A percentile compares a stretch with the other conserved stretches of the same genome.
phyloP scores from a whole-genome alignment of 2,329 filamentous ascomycete genomes.

The Penicillium sp. region DNA sequence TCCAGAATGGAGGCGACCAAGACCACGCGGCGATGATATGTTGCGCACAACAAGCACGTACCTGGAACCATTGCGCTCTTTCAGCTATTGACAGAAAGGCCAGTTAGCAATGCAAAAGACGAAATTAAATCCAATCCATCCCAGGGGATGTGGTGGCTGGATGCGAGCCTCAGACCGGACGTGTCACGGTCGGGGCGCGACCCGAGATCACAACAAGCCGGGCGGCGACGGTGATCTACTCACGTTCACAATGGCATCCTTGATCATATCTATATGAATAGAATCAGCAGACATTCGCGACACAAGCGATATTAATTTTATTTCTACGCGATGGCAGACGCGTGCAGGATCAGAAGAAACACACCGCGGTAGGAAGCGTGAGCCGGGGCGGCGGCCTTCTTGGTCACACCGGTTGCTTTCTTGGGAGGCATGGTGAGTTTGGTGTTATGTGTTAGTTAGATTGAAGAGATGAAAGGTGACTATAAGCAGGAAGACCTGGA shows the following conservation, averaged over 20 bases:
- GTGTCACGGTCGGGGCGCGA: constrained; percentile 44
- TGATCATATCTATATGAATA: constrained; percentile 66
- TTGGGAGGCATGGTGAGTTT: constrained; percentile 64
- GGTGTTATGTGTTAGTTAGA: not conserved
- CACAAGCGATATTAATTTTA: constrained; percentile 41
- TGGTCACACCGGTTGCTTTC: constrained; percentile 59
- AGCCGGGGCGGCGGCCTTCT: constrained; percentile 59
- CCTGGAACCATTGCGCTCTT: constrained; percentile 71
- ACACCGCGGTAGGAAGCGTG: constrained; percentile 70
- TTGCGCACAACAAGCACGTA: constrained; percentile 49
- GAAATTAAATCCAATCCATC: constrained; percentile 19
- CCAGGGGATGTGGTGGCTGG: constrained; percentile 27
- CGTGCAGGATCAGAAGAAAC: constrained; percentile 49
- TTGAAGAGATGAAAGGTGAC: constrained; percentile 11
- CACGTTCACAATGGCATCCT: constrained; percentile 70
- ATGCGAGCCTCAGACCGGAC: constrained; percentile 27
- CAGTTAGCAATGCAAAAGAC: constrained; percentile 50
- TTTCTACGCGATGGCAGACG: constrained; percentile 49
- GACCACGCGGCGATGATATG: constrained; percentile 25
- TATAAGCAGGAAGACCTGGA: constrained; percentile 3
- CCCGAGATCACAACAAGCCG: constrained; percentile 41
- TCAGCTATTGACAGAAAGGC: constrained; percentile 56
- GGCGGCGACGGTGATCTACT: constrained; percentile 59
- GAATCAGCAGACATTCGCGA: constrained; percentile 60
- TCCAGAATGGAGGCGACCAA: constrained; percentile 15